Conservation (phyloP, 306 rosid genomes). For the Inga laurina region DNA sequence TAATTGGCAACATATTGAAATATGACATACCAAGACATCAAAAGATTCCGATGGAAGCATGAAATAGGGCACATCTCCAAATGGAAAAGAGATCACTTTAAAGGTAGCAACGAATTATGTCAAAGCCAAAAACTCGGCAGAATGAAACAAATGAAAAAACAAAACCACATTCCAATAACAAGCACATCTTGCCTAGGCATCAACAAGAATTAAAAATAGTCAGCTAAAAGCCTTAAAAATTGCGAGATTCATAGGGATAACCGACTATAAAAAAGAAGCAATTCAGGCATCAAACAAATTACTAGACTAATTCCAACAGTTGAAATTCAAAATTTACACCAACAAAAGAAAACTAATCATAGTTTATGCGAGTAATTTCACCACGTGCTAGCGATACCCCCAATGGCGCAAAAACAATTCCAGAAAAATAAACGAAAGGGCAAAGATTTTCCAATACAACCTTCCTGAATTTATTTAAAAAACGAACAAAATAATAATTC, state of each 20-base stretch:
- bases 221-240: not conserved
- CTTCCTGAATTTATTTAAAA: not conserved
- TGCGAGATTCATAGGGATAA: not conserved
- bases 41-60: not conserved
- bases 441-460: not conserved
- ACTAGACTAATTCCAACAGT: not conserved
- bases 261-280: not conserved
- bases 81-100: not conserved
- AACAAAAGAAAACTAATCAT: not conserved
- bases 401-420: not conserved
- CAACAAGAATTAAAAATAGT: not conserved
- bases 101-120: not conserved
- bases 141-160: not conserved
- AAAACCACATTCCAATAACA: not conserved
- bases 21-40: too few relatives aligned
- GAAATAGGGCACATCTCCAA: not conserved
- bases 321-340: not conserved
- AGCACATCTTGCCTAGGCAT: not conserved
- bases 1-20: not conserved
- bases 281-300: not conserved
- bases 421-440: not conserved
- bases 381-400: too few relatives aligned
- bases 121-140: not conserved
- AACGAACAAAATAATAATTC: not conserved
- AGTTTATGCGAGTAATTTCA: too few relatives aligned